Evolutionary conservation across 2,329 filamentous ascomycete genomes (phyloP).

Genomic region (Exophiala dermatitidis): DNA sequence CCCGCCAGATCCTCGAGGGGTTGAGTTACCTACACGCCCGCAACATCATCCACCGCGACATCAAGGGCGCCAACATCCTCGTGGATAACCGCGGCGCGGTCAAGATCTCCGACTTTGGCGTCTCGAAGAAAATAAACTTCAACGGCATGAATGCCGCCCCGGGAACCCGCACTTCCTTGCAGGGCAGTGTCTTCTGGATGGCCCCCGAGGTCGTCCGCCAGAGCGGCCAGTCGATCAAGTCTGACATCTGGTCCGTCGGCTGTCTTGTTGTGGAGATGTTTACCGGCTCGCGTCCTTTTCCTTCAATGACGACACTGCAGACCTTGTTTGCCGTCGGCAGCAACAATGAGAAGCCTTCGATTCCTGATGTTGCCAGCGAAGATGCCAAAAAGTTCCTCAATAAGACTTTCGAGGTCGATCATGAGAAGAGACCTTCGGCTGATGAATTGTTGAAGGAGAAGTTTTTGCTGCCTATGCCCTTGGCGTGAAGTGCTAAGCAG

Average conservation of each 20-base stretch:
- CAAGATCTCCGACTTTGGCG: constrained; percentile 98
- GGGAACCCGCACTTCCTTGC: constrained; percentile 72
- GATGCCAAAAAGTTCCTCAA: constrained; percentile 78
- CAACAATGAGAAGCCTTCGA: constrained; percentile 75
- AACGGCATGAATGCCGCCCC: constrained; percentile 56
- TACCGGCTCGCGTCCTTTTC: constrained; percentile 92
- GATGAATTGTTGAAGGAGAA: constrained; percentile 80
- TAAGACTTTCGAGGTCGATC: constrained; percentile 91
- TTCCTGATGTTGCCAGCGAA: constrained; percentile 76
- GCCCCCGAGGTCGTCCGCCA: constrained; percentile 97
- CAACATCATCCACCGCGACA: constrained; percentile 97
- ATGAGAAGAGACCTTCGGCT: constrained; percentile 83
- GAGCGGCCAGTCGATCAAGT: constrained; percentile 95
- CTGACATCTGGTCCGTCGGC: constrained; percentile 96
- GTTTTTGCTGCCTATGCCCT: constrained; percentile 46
- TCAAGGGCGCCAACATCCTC: constrained; percentile 97
- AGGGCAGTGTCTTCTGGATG: constrained; percentile 99
- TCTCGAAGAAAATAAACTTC: constrained; percentile 60
- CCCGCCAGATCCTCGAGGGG: constrained; percentile 87
- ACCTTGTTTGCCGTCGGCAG: constrained; percentile 98
- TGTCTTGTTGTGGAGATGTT: constrained; percentile 99
- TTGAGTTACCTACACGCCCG: constrained; percentile 87
- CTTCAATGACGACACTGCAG: constrained; percentile 92
- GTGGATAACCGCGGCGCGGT: constrained; percentile 98
- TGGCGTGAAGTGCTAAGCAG: background rate